Base-by-base conservation (phyloP, 192 early-diverging fungal genomes). In the Coemansia sp. region DNA sequence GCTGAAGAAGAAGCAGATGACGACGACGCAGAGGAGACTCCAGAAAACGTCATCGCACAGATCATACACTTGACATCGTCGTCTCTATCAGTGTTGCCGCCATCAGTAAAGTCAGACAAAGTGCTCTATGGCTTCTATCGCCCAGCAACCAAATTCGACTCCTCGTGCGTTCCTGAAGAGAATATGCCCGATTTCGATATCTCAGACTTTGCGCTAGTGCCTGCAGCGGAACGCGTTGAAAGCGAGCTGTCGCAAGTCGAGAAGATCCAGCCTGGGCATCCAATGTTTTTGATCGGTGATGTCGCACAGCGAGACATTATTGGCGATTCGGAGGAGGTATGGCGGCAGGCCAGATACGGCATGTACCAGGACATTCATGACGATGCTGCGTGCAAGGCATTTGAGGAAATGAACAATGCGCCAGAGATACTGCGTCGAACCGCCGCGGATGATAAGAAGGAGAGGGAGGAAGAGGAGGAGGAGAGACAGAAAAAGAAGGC, bases 181-280 rank as follows among this genome's bases (percentile, higher is more conserved):
- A n/a, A 55, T 11, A 55, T 79, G 23, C 76, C 71, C 0, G 61
- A 60, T 58, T 79, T 79, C 67, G 76, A 74, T 6, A 66, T 79
- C 0, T 67, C 76, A 6, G 76, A 73, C 3, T 7, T 34, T 10
- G 76, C 62, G 14, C 57, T 64, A 19, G 40, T 54, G 3, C 47
- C 70, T n/a, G 59, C 76, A 15, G 11, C 64, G 8, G 64, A 72
- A 6, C 50, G 34, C 34, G 64, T 79, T 31, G 38, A 65, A 19
- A 31, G 53, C 42, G 58, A 57, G 17, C 57, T 79, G 2, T 65
- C 70, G 13, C 38, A 54, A 30, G 47, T 42, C 2, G 70, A 66
- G 27, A 68, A 62, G 31, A 38, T 70, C 3, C 42, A 63, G 15
- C 63, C 70, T 14, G 76, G 71, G 4, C 37, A 62, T 15, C 76